Evolutionary conservation across 2,329 filamentous ascomycete species (phyloP).

Genomic region (Trichoderma cornu-damae): DNA sequence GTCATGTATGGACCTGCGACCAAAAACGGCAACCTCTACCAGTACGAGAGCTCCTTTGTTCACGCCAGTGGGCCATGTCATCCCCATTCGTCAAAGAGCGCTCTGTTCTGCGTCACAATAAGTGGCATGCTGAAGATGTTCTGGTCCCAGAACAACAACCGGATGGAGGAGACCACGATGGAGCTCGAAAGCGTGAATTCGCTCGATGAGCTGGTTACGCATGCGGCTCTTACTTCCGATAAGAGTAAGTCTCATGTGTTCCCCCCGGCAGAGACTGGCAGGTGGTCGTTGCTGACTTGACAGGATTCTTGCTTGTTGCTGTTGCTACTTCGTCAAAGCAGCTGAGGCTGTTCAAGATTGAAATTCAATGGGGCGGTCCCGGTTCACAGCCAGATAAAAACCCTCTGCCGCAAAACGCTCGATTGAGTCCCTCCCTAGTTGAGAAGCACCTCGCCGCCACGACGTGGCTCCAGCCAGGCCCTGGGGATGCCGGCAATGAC

Average conservation of each 20-base stretch:
- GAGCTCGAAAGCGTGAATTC: constrained; percentile 69
- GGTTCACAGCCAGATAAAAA: constrained; percentile 49
- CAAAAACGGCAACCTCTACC: constrained; percentile 60
- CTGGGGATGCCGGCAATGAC: constrained; percentile 41
- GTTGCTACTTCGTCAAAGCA: constrained; percentile 66
- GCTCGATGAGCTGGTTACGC: constrained; percentile 71
- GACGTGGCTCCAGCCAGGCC: constrained; percentile 50
- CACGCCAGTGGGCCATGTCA: constrained; percentile 68
- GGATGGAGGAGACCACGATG: constrained; percentile 66
- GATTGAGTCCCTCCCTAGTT: constrained; percentile 48
- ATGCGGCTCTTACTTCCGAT: constrained; percentile 70
- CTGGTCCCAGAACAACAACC: constrained; percentile 68
- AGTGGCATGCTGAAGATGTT: constrained; percentile 69
- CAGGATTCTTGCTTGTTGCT: constrained; percentile 55
- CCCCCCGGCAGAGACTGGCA: neutral
- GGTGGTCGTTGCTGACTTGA: constrained; percentile 24
- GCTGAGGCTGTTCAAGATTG: constrained; percentile 67
- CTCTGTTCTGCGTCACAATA: constrained; percentile 70
- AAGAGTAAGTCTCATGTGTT: constrained; percentile 49
- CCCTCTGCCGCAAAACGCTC: constrained; percentile 41
- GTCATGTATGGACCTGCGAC: constrained; percentile 56
- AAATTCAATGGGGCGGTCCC: constrained; percentile 66
- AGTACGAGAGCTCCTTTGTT: constrained; percentile 61
- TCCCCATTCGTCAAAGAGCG: constrained; percentile 63
- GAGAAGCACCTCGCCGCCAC: constrained; percentile 54